Evolutionary conservation across 2,329 filamentous ascomycete genomes (phyloP).

Genomic region (Penicillium sp.): DNA sequence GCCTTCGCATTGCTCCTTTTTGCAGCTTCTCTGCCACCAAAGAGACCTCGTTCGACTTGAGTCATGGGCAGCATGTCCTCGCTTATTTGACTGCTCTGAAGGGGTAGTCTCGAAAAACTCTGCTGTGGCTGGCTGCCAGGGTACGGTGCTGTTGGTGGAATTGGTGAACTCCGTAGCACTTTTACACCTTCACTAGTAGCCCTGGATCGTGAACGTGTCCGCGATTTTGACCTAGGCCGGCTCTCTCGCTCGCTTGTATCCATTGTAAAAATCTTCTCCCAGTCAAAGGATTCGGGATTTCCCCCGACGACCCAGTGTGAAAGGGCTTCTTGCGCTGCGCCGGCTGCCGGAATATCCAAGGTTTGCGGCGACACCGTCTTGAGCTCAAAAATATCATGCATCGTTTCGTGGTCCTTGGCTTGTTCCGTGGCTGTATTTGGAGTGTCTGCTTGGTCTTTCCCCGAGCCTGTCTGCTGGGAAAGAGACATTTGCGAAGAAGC

Average conservation of each 20-base stretch:
- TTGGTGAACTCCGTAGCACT: conserved; percentile 23
- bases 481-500: conserved; percentile 3
- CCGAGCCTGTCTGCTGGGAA: background rate
- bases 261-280: conserved; percentile 24
- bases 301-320: conserved; percentile 33
- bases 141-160: conserved; percentile 21
- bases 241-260: conserved; percentile 19
- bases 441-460: background rate
- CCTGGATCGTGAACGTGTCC: conserved; percentile 22
- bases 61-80: conserved; percentile 36
- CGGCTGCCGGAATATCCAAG: background rate
- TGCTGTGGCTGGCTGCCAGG: conserved; percentile 33
- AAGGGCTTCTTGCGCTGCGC: conserved; percentile 22
- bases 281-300: conserved; percentile 32
- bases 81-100: conserved; percentile 20
- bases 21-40: conserved; percentile 32
- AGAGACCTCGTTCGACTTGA: conserved; percentile 37
- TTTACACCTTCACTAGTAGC: conserved; percentile 15
- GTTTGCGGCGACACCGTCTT: background rate
- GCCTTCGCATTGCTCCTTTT: conserved; percentile 26
- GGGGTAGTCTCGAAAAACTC: conserved; percentile 13
- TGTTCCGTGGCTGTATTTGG: background rate
- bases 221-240: conserved; percentile 14
- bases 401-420: background rate
- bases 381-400: conserved; percentile 6